Base-by-base conservation (phyloP, 306 rosid species). In the Rosa multiflora region DNA sequence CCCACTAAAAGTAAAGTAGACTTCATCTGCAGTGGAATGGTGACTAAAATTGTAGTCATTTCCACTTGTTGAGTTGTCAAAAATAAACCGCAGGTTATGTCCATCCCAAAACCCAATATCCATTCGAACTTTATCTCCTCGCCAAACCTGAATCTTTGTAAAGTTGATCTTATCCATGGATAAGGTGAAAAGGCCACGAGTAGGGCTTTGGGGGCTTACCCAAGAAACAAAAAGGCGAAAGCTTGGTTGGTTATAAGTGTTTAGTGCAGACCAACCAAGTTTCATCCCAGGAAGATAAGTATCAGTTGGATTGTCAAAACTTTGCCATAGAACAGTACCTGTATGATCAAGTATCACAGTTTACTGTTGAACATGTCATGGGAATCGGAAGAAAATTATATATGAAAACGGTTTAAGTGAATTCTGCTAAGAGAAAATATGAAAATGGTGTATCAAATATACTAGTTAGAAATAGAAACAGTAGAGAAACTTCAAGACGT, bases 281-380 rank as follows among this genome's bases (percentile, higher is more conserved):
- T 77, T 67, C 80, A 77, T 77, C 39, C 74, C 80, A 51, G 80
- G 74, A 39, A 77, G 80, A 32, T 37, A 67, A 29, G 80, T 67
- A 21, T 67, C 67, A 37, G 64, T 49, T 10, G 74, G 80, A 6
- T 18, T 3, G 37, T 67, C 80, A 29, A 29, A 29, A 29, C 32
- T 29, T 29, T 29, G 32, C 32, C 32, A 29, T 29, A 29, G 32
- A 29, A 76, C 6, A 63, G 39, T 32, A 32, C 68, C 68, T 63
- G 68, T 32, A 63, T 29, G 67, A 62, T 26, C 64, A 58, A 58
- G 21, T n/a, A 23, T 9, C 35, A 58, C 64, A 3, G 3, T 21
- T 58, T 18, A 58, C 32, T n/a, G 32, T 6, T 59, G 42, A 63
- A 21, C 9, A 8, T 8, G 4, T 63, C 0, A 63, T 29, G 1